Evolutionary conservation across 345 rosid genomes (phyloP).

Genomic region (Sisymbrium altissimum): DNA sequence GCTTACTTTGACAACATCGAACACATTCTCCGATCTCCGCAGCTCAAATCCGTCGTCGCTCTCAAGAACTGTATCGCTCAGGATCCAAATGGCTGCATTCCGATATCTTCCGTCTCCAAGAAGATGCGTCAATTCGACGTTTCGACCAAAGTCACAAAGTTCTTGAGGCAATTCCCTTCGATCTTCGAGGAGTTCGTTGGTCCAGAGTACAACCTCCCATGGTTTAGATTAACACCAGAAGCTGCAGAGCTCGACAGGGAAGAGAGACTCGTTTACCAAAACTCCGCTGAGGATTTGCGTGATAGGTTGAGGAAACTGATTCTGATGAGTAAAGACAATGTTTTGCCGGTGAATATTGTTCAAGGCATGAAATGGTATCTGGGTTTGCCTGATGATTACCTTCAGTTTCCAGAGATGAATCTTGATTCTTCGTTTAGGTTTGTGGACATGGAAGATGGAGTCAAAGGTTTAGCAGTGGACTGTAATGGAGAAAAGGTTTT

Average conservation of each 20-base stretch:
- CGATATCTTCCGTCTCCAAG: slow-evolving; percentile 74
- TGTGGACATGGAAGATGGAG: slow-evolving; percentile 72
- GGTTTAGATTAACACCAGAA: slow-evolving; percentile 80
- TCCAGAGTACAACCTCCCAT: slow-evolving; percentile 69
- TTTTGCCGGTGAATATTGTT: slow-evolving; percentile 68
- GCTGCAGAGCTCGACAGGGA: slow-evolving; percentile 58
- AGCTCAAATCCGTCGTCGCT: slow-evolving; percentile 62
- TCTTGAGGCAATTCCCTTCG: slow-evolving; percentile 65
- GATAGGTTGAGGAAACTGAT: slow-evolving; percentile 61
- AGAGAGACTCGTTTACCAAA: slow-evolving; percentile 48
- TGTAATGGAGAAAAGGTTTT: slow-evolving; percentile 33
- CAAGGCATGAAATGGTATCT: slow-evolving; percentile 86
- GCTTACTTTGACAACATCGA: slow-evolving; percentile 60
- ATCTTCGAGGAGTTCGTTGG: slow-evolving; percentile 77
- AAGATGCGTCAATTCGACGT: slow-evolving; percentile 61
- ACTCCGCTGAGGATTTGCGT: slow-evolving; percentile 47
- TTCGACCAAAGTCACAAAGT: slow-evolving; percentile 66
- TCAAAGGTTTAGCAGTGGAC: slow-evolving; percentile 58
- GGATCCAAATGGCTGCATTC: slow-evolving; percentile 56
- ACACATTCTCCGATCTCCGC: slow-evolving; percentile 59
- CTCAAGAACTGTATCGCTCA: slow-evolving; percentile 57
- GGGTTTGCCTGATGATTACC: slow-evolving; percentile 67
- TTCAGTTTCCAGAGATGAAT: slow-evolving; percentile 38
- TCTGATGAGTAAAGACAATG: slow-evolving; percentile 64
- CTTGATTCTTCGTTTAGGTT: slow-evolving; percentile 50